Evolutionary conservation across 1,139 yeast species (phyloP).

Genomic region (Pneumocystis wakefieldiae): DNA sequence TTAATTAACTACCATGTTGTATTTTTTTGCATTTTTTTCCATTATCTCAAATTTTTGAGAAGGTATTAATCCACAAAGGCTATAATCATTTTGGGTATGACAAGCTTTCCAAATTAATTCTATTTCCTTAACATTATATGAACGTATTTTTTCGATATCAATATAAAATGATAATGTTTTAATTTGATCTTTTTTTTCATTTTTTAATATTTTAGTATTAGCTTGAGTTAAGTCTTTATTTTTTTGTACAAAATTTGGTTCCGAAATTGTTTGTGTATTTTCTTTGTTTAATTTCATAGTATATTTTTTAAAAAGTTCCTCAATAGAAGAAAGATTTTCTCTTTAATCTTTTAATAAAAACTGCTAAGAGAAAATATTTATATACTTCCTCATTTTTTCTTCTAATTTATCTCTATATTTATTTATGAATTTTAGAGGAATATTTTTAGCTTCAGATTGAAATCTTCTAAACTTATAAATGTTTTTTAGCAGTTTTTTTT

Average conservation of each 20-base stretch:
- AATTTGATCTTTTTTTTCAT: slow-evolving; percentile 30
- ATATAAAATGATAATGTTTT: slow-evolving; percentile 59
- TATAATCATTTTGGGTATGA: slow-evolving; percentile 45
- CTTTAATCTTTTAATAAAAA: not conserved
- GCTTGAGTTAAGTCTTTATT: slow-evolving; percentile 9
- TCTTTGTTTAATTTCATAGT: not conserved
- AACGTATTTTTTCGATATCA: slow-evolving; percentile 47
- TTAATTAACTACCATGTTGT: slow-evolving; percentile 58
- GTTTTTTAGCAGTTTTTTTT: not conserved
- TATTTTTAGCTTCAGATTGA: not conserved
- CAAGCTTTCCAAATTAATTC: slow-evolving; percentile 84
- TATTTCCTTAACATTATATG: slow-evolving; percentile 45
- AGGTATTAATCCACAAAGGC: slow-evolving; percentile 52
- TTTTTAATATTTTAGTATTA: slow-evolving; percentile 6
- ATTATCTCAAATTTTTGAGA: slow-evolving; percentile 32
- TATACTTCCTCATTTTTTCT: not conserved
- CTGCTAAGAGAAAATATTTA: not conserved
- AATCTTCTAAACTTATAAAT: not conserved
- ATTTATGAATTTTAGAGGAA: not conserved
- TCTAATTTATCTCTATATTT: not conserved
- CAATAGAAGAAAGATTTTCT: not conserved
- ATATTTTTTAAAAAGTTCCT: not conserved
- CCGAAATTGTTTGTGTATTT: slow-evolving; percentile 9
- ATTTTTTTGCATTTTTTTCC: slow-evolving; percentile 40
- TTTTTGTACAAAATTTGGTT: slow-evolving; percentile 9